Conservation (phyloP, 2,329 filamentous ascomycete genomes). For the Mariannaea sp. region DNA sequence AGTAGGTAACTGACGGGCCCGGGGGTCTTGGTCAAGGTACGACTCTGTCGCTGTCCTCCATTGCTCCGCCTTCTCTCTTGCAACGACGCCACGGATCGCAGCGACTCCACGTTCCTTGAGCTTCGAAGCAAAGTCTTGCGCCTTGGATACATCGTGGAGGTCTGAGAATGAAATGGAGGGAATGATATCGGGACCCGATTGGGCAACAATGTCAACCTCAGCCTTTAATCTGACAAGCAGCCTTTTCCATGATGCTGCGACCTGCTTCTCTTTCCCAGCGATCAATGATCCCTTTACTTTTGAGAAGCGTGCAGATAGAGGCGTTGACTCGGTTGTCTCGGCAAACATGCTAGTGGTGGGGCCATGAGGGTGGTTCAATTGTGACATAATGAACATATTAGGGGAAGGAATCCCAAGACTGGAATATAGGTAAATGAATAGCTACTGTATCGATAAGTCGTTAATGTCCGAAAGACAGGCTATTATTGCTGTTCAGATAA, state of each 20-base stretch:
- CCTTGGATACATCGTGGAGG: slow-evolving; percentile 36
- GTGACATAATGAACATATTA: slow-evolving; percentile 20
- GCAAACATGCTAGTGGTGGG: slow-evolving; percentile 37
- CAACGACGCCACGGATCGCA: slow-evolving; percentile 41
- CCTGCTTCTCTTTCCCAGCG: slow-evolving; percentile 43
- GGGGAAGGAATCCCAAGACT: neutral
- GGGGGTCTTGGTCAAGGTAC: slow-evolving; percentile 58
- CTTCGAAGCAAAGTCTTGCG: slow-evolving; percentile 35
- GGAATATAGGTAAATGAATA: neutral
- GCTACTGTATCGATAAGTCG: neutral
- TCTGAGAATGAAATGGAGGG: slow-evolving; percentile 51
- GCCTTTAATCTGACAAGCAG: slow-evolving; percentile 44
- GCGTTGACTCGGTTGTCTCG: slow-evolving; percentile 37
- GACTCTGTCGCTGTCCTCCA: slow-evolving; percentile 57
- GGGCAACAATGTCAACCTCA: slow-evolving; percentile 46
- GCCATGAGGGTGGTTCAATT: slow-evolving; percentile 27
- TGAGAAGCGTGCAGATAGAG: slow-evolving; percentile 48
- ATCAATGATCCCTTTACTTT: slow-evolving; percentile 48
- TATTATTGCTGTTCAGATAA: neutral
- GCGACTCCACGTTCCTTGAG: slow-evolving; percentile 41
- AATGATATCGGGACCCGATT: slow-evolving; percentile 42
- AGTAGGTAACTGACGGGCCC: slow-evolving; percentile 39
- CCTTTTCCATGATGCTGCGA: slow-evolving; percentile 47
- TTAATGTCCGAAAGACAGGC: too few species aligned
- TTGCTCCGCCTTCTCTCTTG: slow-evolving; percentile 35